phyloP scores from a whole-genome alignment of 495 filamentous ascomycete species.

The Neurospora terricola region DNA sequence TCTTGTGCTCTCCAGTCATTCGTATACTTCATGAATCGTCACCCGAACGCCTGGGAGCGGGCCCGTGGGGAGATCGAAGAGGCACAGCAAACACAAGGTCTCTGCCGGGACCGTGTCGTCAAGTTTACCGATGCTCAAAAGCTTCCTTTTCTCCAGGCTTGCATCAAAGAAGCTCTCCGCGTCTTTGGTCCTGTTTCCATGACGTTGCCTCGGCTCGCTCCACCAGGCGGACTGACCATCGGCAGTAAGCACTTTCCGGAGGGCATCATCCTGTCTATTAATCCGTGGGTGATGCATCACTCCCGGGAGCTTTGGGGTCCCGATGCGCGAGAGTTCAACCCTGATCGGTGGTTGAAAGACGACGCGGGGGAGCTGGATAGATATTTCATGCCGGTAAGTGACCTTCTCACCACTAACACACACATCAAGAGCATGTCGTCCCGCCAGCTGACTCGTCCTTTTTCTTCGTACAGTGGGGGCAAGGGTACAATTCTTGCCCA shows the following conservation, averaged over 20 bases:
- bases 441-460: neutral
- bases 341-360: constrained; percentile 27
- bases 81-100: neutral
- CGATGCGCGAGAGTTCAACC: constrained; percentile 28
- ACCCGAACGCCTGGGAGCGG: neutral
- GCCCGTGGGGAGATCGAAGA: neutral
- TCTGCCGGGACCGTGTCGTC: constrained; percentile 30
- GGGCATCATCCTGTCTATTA: constrained; percentile 32
- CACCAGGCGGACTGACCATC: constrained; percentile 33
- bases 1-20: neutral
- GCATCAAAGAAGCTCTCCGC: constrained; percentile 52
- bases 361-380: constrained; percentile 19
- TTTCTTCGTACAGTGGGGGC: neutral
- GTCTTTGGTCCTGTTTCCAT: constrained; percentile 43
- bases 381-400: constrained; percentile 13
- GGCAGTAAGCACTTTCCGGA: constrained; percentile 6
- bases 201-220: constrained; percentile 39
- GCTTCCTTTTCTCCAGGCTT: constrained; percentile 33
- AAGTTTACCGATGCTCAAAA: constrained; percentile 37
- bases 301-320: constrained; percentile 25
- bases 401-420: neutral
- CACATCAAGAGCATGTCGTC: neutral
- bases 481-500: neutral
- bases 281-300: constrained; percentile 35
- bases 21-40: neutral